A percentile compares a stretch with the other conserved stretches of the same genome.
Evolutionary conservation across 2,329 filamentous ascomycete species (phyloP).

Genomic region (Monilinia aucupariae): DNA sequence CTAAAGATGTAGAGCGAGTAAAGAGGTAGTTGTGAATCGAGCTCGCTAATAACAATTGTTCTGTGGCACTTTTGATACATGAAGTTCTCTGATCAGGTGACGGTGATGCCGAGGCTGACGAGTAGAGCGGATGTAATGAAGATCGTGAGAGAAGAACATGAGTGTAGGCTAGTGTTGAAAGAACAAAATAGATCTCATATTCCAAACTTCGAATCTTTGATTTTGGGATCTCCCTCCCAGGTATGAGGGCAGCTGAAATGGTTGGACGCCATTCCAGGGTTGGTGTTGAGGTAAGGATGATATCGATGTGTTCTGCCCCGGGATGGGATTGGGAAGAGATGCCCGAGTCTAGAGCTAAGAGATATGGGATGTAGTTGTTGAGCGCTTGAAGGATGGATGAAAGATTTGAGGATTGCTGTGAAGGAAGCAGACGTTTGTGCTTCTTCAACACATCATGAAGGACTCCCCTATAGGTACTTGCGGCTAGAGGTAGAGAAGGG

Average conservation of each 20-base stretch:
- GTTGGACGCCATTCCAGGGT: constrained; percentile 82
- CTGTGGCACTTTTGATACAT: constrained; percentile 69
- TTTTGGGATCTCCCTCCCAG: constrained; percentile 59
- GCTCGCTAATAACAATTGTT: constrained; percentile 70
- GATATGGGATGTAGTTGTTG: constrained; percentile 75
- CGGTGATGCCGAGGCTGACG: constrained; percentile 54
- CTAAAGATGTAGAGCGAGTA: constrained; percentile 46
- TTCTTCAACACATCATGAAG: constrained; percentile 79
- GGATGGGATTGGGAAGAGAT: constrained; percentile 49
- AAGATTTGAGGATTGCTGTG: constrained; percentile 66
- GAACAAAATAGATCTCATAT: constrained; percentile 74
- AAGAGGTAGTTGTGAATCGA: constrained; percentile 71
- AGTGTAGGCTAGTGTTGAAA: constrained; percentile 71
- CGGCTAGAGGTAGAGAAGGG: constrained; percentile 77
- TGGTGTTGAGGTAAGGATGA: constrained; percentile 56
- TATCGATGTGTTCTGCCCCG: constrained; percentile 58
- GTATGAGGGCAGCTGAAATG: constrained; percentile 58
- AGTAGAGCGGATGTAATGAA: constrained; percentile 68
- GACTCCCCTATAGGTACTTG: constrained; percentile 78
- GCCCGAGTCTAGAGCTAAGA: constrained; percentile 70
- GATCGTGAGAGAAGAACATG: constrained; percentile 67
- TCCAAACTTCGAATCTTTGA: constrained; percentile 68
- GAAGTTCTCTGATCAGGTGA: constrained; percentile 60
- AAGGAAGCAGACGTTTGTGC: constrained; percentile 76
- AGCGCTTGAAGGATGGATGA: constrained; percentile 63